Evolutionary conservation across 2,329 filamentous ascomycete species (phyloP).

Genomic region (Pseudofabraea citricarpa): DNA sequence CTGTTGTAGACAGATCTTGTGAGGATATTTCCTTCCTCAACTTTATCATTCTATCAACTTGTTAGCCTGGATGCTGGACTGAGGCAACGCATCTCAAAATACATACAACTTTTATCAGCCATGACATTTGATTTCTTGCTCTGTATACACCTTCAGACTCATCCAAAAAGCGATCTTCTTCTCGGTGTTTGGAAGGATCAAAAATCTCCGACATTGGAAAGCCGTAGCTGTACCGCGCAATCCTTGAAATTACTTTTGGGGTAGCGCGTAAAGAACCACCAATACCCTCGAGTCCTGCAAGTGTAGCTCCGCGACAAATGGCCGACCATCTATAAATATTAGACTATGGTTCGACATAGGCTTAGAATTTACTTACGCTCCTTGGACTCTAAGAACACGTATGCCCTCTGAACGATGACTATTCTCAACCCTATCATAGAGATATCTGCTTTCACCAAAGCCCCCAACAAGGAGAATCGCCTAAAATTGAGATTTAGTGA

Average conservation of each 20-base stretch:
- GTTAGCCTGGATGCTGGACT: neutral
- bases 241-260: neutral
- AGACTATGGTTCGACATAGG: neutral
- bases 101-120: neutral
- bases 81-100: neutral
- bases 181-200: neutral
- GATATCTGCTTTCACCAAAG: conserved; percentile 6
- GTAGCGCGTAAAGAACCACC: neutral
- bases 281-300: neutral
- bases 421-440: conserved; percentile 1
- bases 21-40: neutral
- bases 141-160: neutral
- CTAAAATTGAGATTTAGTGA: too few relatives aligned
- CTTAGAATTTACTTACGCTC: neutral
- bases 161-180: neutral
- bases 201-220: neutral
- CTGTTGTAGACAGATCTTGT: neutral
- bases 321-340: neutral
- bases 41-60: neutral
- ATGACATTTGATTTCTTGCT: neutral
- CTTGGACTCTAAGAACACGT: neutral
- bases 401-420: neutral
- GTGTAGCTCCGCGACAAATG: neutral
- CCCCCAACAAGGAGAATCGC: conserved; percentile 10
- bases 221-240: neutral